phyloP scores from a whole-genome alignment of 2,329 filamentous ascomycete genomes.

The Claviceps arundinis region DNA sequence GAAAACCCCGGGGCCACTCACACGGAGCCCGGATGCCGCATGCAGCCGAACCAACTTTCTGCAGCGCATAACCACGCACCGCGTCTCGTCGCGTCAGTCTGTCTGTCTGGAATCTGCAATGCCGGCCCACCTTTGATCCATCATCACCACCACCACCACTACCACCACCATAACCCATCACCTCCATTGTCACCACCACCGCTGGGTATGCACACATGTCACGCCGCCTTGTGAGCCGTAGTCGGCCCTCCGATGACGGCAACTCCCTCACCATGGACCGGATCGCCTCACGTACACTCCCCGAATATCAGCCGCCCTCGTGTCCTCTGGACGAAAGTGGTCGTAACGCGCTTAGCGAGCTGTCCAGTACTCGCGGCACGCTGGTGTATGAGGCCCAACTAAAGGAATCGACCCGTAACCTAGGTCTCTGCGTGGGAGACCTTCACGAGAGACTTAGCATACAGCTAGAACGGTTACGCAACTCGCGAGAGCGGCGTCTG shows the following conservation, averaged over 20 bases:
- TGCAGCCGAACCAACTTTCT: not conserved
- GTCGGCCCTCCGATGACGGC: constrained; percentile 6
- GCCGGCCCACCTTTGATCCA: no score
- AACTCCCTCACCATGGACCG: not conserved
- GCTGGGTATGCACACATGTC: constrained; percentile 16
- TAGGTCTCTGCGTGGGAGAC: constrained; percentile 32
- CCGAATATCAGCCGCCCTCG: constrained; percentile 35
- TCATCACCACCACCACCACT: not conserved
- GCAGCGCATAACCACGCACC: not conserved
- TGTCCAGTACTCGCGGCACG: constrained; percentile 28
- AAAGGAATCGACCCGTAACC: constrained; percentile 27
- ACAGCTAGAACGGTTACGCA: constrained; percentile 21
- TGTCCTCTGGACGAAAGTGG: constrained; percentile 29
- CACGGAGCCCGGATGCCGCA: not conserved
- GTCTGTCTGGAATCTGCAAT: no score
- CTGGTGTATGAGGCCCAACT: constrained; percentile 33
- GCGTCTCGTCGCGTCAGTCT: constrained; percentile 2
- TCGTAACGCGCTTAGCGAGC: constrained; percentile 26
- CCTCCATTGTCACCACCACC: not conserved
- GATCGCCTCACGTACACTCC: constrained; percentile 21
- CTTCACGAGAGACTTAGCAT: constrained; percentile 33
- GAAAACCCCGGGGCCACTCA: not conserved
- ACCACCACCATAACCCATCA: constrained; percentile 4
- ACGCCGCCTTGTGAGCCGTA: constrained; percentile 18
- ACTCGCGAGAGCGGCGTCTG: constrained; percentile 20